Evolutionary conservation across 2,329 filamentous ascomycete genomes (phyloP), one percentile per base, ranked within the genome.

Genomic region (Fusarium solani-melongenae): DNA sequence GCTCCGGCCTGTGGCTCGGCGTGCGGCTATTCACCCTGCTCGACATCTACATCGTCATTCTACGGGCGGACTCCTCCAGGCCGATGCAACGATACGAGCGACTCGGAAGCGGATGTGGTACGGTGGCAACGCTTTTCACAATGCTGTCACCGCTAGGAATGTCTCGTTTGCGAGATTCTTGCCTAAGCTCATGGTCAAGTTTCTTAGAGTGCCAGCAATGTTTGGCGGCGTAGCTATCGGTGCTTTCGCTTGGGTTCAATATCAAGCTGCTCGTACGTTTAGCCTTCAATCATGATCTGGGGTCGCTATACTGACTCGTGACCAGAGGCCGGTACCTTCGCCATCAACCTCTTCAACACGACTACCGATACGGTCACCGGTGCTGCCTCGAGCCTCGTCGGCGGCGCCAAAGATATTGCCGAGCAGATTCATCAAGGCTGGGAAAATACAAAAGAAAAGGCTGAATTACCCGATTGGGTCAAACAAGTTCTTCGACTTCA

Each of bases 241-340:
- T 15, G 94, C 93, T 4, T 85, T 97, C 67, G 95, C 95, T 29
- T 99, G 98, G 88, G 85, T 99, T 57, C 96, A 99, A 81, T 98
- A 99, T 81, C 96, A 99, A 83, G 96, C 96, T 72, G 91, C 92
- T 64, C 93, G 93, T 95, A 88, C 72, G 93, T 88, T 53, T 17
- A 22, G 20, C 44, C 15, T 11, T 53, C 62, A 12, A 11, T 11
- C 22, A 34, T 39, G 9, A 1, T n/a, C 46, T 59, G 15, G 69
- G 46, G 12, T 20, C 53, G 36, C 6, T 17, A 61, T 51, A 33
- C 81, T 83, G 68, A 84, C 62, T 10, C 17, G 38, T 29, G 17
- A 12, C 29, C 67, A 87, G 86, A 88, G 86, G 84, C 86, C 14
- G 84, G 86, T 56, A 86, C 83, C 60, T 87, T 87, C 70, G 82